Percentiles rank a stretch among this genome's conserved stretches.
Conservation (phyloP, 2,329 filamentous ascomycete species). For the Fonsecaea pedrosoi region DNA sequence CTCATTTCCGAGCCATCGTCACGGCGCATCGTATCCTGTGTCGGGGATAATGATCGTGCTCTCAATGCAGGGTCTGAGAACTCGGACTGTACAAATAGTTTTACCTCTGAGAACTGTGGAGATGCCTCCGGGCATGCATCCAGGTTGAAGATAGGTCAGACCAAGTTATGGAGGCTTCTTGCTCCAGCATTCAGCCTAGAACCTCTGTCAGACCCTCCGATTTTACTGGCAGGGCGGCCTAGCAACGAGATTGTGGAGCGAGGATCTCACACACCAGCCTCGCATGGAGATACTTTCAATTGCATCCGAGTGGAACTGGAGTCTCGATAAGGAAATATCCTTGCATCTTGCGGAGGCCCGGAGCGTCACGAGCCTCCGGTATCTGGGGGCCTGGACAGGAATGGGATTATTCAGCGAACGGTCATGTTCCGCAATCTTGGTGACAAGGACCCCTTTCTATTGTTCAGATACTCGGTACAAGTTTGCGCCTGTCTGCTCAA, state of each 20-base stretch:
- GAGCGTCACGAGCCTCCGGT: not conserved
- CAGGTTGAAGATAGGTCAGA: not conserved
- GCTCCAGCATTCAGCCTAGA: not conserved
- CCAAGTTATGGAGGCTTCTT: not conserved
- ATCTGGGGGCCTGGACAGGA: not conserved
- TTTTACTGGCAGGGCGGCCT: not conserved
- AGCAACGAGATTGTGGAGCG: not conserved
- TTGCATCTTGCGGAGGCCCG: constrained; percentile 1
- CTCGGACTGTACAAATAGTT: not conserved
- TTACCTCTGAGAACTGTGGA: not conserved
- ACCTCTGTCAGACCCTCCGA: not conserved
- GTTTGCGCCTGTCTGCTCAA: not conserved
- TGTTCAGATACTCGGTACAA: not conserved
- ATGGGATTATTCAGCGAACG: not conserved
- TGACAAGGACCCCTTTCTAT: not conserved
- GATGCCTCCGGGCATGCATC: not conserved
- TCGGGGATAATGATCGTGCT: not conserved
- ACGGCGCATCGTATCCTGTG: not conserved
- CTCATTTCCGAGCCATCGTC: not conserved
- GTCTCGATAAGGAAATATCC: not conserved
- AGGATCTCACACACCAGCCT: not conserved
- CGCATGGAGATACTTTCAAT: not conserved
- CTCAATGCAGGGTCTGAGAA: not conserved
- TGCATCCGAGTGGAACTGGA: not conserved
- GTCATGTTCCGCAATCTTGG: not conserved